Evolutionary conservation across 2,329 filamentous ascomycete genomes (phyloP).

Genomic region (Talaromyces sp.): DNA sequence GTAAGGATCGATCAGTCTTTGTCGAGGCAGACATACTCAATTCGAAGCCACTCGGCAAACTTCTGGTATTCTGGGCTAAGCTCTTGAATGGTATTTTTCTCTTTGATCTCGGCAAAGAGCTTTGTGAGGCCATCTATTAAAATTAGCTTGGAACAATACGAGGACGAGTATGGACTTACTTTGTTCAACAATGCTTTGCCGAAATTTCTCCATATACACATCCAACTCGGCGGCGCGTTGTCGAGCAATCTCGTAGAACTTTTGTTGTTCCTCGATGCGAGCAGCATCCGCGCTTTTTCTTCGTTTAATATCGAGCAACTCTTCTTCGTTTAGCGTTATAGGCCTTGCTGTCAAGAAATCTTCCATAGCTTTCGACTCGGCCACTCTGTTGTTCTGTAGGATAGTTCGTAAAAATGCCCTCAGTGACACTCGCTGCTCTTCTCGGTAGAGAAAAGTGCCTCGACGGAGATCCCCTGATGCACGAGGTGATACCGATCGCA

Average conservation of each 20-base stretch:
- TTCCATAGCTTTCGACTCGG: constrained; percentile 74
- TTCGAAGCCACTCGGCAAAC: constrained; percentile 96
- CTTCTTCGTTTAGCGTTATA: constrained; percentile 73
- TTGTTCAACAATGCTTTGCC: constrained; percentile 64
- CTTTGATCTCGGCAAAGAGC: constrained; percentile 87
- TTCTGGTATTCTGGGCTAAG: constrained; percentile 95
- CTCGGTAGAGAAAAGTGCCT: constrained; percentile 68
- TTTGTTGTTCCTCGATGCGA: constrained; percentile 84
- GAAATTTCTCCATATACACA: constrained; percentile 89
- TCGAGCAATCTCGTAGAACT: constrained; percentile 92
- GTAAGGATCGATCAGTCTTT: neutral
- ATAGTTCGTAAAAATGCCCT: constrained; percentile 86
- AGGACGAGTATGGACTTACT: constrained; percentile 56
- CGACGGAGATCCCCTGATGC: constrained; percentile 47
- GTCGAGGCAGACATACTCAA: constrained; percentile 58
- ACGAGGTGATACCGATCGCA: constrained; percentile 25
- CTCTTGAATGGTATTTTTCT: constrained; percentile 81
- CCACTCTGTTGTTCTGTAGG: constrained; percentile 78
- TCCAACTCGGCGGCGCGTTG: constrained; percentile 88
- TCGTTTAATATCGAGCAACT: constrained; percentile 73
- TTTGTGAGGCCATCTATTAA: constrained; percentile 74
- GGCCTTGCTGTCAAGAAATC: constrained; percentile 77
- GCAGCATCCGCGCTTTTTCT: constrained; percentile 82
- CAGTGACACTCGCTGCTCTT: constrained; percentile 86
- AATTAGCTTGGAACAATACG: constrained; percentile 8